Conservation (phyloP, 768 basidiomycete genomes). For the Paxillus ammoniavirescens region DNA sequence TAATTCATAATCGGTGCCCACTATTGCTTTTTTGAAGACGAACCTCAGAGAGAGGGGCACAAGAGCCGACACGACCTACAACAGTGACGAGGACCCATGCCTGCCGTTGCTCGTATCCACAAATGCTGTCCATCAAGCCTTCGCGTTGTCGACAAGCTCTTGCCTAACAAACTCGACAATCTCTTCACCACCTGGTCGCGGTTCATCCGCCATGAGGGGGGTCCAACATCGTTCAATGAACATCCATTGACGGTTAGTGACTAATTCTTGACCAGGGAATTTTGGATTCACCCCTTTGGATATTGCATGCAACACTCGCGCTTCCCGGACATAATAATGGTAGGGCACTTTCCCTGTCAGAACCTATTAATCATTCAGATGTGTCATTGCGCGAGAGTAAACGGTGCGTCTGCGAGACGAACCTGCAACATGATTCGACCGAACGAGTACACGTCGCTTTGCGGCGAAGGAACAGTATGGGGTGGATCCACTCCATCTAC, state of each 20-base stretch:
- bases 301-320: slow-evolving; percentile 3
- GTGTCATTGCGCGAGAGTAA: too few species aligned
- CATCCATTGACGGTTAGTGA: neutral
- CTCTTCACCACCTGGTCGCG: slow-evolving; percentile 27
- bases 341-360: slow-evolving; percentile 4
- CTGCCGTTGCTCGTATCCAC: too few species aligned
- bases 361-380: neutral
- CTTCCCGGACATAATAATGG: slow-evolving; percentile 2
- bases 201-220: slow-evolving; percentile 20
- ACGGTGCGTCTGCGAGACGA: too few species aligned
- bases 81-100: too few species aligned
- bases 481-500: neutral
- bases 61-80: too few species aligned
- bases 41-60: too few species aligned
- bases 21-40: too few species aligned
- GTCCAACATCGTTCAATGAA: slow-evolving; percentile 6
- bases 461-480: neutral
- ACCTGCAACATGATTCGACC: neutral
- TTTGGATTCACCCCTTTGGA: neutral
- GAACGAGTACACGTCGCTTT: slow-evolving; percentile 36
- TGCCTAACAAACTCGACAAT: slow-evolving; percentile 10
- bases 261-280: neutral
- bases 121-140: too few species aligned
- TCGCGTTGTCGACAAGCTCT: neutral
- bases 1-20: too few species aligned